Base-by-base conservation (phyloP, 768 basidiomycete genomes). In the Filobasidium floriforme region DNA sequence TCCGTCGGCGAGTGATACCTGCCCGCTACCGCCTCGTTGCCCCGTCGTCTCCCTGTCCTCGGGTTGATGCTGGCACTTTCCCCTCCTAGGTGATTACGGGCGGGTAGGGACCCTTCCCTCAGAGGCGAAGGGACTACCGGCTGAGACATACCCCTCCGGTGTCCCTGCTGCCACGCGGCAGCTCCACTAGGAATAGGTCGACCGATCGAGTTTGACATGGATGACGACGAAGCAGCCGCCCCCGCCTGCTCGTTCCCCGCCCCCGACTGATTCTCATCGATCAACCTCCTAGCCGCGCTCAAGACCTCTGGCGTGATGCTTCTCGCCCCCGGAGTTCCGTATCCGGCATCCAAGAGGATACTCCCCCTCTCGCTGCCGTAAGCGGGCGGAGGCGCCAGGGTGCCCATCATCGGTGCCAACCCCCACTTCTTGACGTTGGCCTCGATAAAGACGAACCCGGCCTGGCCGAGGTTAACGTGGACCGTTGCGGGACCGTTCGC, bases 401-500 rank as follows among this genome's bases (percentile, higher is more conserved):
- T 98, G 57, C 96, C 96, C 15, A 93, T 88, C 76, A 92, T 96
- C 9, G 96, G 96, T 41, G 96, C 96, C 40, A 98, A 80, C 19
- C 96, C 96, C 96, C 96, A 99, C 77, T 97, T 98, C 84, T 99
- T 99, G 69, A 99, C 96, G 75, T 99, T 97, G 41, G 96, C 96
- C 80, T 99, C 96, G 73, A 99, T 97, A 73, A 96, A 98, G 44
- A 98, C 96, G 76, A 99, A 99, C 5, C 96, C 96, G 5, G 90
- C 88, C 80, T 98, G 96, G 9, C 96, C 96, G 15, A 99, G 84
- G 77, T 99, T 99, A 74, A 97, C 90, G 72, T 99, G 96, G 9
- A 99, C 87, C 69, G 89, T 93, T 78, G 92, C 94, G 6, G 94
- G 90, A 0, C 94, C 93, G 74, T 94, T 90, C 19, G 94, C 92